phyloP scores from a whole-genome alignment of 2,329 filamentous ascomycete genomes.

The Hypoxylon sp. region DNA sequence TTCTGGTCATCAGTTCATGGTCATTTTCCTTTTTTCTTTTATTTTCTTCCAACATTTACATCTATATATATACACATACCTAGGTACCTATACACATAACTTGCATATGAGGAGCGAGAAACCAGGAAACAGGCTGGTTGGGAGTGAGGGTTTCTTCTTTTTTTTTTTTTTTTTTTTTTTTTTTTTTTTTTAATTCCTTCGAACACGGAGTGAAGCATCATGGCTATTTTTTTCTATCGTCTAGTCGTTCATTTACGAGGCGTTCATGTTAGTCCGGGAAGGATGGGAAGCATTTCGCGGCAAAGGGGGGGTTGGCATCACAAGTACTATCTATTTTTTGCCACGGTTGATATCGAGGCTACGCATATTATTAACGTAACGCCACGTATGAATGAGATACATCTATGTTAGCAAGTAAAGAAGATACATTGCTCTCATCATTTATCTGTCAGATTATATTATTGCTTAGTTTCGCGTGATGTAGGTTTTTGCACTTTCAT shows the following conservation, averaged over 20 bases:
- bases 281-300: slow-evolving; percentile 32
- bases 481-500: not conserved
- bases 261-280: slow-evolving; percentile 28
- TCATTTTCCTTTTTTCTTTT: slow-evolving; percentile 15
- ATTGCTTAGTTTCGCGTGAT: not conserved
- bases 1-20: slow-evolving; percentile 12
- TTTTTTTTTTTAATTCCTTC: slow-evolving; percentile 7
- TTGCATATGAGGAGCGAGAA: slow-evolving; percentile 35
- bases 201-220: slow-evolving; percentile 13
- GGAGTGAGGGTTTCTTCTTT: slow-evolving; percentile 9
- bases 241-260: slow-evolving; percentile 34
- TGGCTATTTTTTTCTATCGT: slow-evolving; percentile 9
- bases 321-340: slow-evolving; percentile 19
- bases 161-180: slow-evolving; percentile 3
- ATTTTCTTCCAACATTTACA: no score
- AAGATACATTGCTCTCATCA: slow-evolving; percentile 20
- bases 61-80: no score
- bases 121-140: slow-evolving; percentile 35
- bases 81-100: slow-evolving; percentile 33
- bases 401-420: slow-evolving; percentile 19
- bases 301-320: slow-evolving; percentile 18
- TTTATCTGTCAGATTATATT: slow-evolving; percentile 3
- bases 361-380: slow-evolving; percentile 25
- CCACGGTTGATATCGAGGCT: slow-evolving; percentile 27
- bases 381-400: slow-evolving; percentile 30